phyloP scores from a whole-genome alignment of 306 rosid species.

The Vicia villosa region DNA sequence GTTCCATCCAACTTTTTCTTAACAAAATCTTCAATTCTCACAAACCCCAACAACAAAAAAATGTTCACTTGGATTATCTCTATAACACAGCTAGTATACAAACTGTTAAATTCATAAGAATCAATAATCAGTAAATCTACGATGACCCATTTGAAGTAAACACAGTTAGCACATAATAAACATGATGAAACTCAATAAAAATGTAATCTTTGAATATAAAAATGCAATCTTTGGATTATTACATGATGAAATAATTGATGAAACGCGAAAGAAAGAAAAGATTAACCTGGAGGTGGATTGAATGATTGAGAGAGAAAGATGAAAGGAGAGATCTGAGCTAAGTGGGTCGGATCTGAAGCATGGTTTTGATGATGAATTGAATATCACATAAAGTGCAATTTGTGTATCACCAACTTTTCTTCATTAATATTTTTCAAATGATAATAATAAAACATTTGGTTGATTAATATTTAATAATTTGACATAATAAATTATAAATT shows the following conservation, averaged over 20 bases:
- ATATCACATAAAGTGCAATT: neutral
- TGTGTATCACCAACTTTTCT: neutral
- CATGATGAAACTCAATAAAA: constrained; percentile 29
- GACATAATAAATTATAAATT: too few relatives aligned
- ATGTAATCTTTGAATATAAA: constrained; percentile 24
- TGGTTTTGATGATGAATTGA: constrained; percentile 7
- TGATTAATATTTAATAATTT: neutral
- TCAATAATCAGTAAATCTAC: constrained; percentile 5
- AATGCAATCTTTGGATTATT: neutral
- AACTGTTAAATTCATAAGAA: constrained; percentile 17
- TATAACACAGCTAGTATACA: constrained; percentile 32
- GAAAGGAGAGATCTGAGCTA: constrained; percentile 39
- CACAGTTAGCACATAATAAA: neutral
- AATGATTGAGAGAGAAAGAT: neutral
- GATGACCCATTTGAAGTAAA: constrained; percentile 22
- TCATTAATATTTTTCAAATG: neutral
- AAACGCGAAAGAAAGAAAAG: constrained; percentile 33
- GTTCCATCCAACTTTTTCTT: constrained; percentile 34
- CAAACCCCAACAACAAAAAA: constrained; percentile 36
- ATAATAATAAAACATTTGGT: neutral
- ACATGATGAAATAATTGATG: neutral
- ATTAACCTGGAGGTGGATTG: constrained; percentile 40
- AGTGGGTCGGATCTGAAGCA: constrained; percentile 36
- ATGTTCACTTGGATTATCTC: constrained; percentile 10
- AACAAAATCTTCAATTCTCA: constrained; percentile 32